These are phyloP conservation scores for Musa beccarii DNA, from an alignment of 176 grass and related monocot genomes.

Conservation along the genomic window DNA sequence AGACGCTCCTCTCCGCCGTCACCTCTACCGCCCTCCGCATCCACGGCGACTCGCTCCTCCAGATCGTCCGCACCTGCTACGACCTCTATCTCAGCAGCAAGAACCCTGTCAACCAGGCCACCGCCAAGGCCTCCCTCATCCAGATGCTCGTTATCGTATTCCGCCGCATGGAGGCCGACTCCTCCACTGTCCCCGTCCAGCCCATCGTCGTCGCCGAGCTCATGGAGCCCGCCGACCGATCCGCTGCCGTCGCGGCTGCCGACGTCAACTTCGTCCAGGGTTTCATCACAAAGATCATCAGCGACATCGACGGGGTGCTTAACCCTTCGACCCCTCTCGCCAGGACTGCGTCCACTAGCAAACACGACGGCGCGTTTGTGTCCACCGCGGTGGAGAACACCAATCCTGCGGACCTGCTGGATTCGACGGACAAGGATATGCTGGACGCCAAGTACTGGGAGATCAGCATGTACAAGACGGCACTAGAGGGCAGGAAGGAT, in stretches of 20 bases:
- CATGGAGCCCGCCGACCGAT: slow-evolving; percentile 54
- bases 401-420: slow-evolving; percentile 82
- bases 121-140: slow-evolving; percentile 93
- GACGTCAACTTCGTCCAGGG: slow-evolving; percentile 79
- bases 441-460: slow-evolving; percentile 98
- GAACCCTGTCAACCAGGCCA: slow-evolving; percentile 79
- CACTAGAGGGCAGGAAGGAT: slow-evolving; percentile 85
- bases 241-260: slow-evolving; percentile 30
- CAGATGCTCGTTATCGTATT: slow-evolving; percentile 99
- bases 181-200: slow-evolving; percentile 78
- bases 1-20: slow-evolving; percentile 90
- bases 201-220: slow-evolving; percentile 94
- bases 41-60: slow-evolving; percentile 84
- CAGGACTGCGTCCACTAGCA: slow-evolving; percentile 37
- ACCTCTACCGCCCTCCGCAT: slow-evolving; percentile 80
- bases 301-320: slow-evolving; percentile 75
- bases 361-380: slow-evolving; percentile 87
- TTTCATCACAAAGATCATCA: slow-evolving; percentile 94
- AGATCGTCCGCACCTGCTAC: slow-evolving; percentile 77
- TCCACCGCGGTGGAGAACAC: slow-evolving; percentile 63
- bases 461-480: slow-evolving; percentile 98
- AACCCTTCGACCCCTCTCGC: slow-evolving; percentile 44
- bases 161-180: slow-evolving; percentile 94
- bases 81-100: slow-evolving; percentile 86
- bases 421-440: slow-evolving; percentile 97